Base-by-base conservation (phyloP, 129 eudicot species). In the Chrysanthemum seticuspe region DNA sequence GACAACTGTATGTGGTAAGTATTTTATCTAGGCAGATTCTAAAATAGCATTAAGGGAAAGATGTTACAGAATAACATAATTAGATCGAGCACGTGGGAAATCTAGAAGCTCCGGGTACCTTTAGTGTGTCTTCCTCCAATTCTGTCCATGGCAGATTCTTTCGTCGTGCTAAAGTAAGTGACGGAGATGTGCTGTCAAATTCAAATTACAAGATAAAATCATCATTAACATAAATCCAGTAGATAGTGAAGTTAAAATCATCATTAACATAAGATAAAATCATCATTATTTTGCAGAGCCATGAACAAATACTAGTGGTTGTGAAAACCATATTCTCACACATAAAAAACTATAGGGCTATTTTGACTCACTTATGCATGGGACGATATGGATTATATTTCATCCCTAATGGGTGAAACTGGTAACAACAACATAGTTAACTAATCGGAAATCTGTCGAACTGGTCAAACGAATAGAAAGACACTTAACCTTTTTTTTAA, bases 51-150 rank as follows among this genome's bases (percentile, higher is more conserved):
- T 40, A 40, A 40, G 47, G 47, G 2, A 40, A 40, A 7, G 47
- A 40, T 40, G 10, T 40, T 40, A 73, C 52, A 64, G 13, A 21
- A 15, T 34, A 44, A 13, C 23, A 36, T 51, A 47, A 34, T 10
- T 47, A 58, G 57, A 59, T 60, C 10, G 11, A 50, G 45, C 18
- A 67, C 15, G 9, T 31, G 29, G 12, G 12, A 3, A 18, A 66
- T 49, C 74, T 16, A 62, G 58, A 70, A 51, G 11, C 27, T 68
- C 36, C 0, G 27, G 36, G 44, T 80, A 88, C 94, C 93, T 86
- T 87, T 55, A 91, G 77, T 63, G 59, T 78, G 45, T 88, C 85
- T 77, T 84, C 96, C 82, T 91, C 96, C 52, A 36, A 76, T 73
- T 64, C 77, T 13, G 90, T 78, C 97, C 97, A 91, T 4, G 68